Percentiles rank a stretch among this genome's conserved stretches.
These are phyloP conservation scores for Colletotrichum trifolii DNA, from an alignment of 2,329 filamentous ascomycete species.

Conservation along the genomic window DNA sequence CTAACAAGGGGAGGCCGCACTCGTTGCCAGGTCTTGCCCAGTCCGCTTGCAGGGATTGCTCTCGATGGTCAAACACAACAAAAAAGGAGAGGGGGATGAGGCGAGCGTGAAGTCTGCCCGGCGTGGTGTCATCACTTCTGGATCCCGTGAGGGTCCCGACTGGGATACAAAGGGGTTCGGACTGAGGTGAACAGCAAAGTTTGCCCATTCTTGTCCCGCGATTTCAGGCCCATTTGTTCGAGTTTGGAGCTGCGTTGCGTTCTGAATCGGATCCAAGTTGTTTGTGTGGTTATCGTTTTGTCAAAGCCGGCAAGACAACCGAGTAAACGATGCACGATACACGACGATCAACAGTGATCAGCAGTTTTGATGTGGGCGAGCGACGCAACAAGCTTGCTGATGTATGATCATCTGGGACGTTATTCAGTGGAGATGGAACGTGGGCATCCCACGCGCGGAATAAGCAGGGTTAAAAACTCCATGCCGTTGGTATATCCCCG, in stretches of 20 bases:
- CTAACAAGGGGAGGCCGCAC: background rate
- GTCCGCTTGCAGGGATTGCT: constrained; percentile 15
- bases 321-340: constrained; percentile 16
- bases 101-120: background rate
- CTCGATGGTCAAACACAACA: constrained; percentile 8
- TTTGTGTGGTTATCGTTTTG: background rate
- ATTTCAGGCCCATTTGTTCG: too few species aligned
- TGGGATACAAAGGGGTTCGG: background rate
- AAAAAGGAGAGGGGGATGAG: background rate
- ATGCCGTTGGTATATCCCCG: too few species aligned
- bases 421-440: constrained; percentile 31
- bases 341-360: constrained; percentile 26
- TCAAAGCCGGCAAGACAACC: background rate
- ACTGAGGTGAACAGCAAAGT: too few species aligned
- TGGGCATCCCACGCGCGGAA: constrained; percentile 10
- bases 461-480: background rate
- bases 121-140: constrained; percentile 13
- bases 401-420: constrained; percentile 6
- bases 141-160: constrained; percentile 1
- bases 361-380: constrained; percentile 14
- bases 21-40: constrained; percentile 4
- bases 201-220: too few species aligned
- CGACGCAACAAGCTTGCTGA: background rate
- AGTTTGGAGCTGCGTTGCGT: too few species aligned
- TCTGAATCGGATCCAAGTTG: too few species aligned